These are phyloP conservation scores for Kwoniella shandongensis DNA, from an alignment of 768 basidiomycete species.

Conservation along the genomic window DNA sequence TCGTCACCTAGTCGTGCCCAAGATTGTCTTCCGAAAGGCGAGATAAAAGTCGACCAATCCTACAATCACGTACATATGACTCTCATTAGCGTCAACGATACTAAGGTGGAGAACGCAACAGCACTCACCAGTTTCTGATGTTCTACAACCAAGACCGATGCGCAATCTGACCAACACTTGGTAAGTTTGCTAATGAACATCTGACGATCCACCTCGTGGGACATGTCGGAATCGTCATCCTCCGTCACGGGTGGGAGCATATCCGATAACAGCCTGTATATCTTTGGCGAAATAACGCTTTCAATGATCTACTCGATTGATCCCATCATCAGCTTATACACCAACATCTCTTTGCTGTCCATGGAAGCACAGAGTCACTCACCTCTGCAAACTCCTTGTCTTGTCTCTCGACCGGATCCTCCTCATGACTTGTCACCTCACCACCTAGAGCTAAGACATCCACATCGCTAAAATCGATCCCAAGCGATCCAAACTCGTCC, in stretches of 20 bases:
- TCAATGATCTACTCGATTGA: slow-evolving; percentile 58
- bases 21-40: slow-evolving; percentile 59
- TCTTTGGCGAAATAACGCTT: slow-evolving; percentile 58
- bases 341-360: no score
- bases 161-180: slow-evolving; percentile 73
- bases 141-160: slow-evolving; percentile 61
- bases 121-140: slow-evolving; percentile 40
- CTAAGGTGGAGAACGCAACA: neutral
- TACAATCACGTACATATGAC: slow-evolving; percentile 37
- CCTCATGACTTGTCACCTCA: slow-evolving; percentile 51
- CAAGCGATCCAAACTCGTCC: slow-evolving; percentile 66
- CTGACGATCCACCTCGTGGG: slow-evolving; percentile 34
- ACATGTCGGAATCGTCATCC: slow-evolving; percentile 24
- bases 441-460: slow-evolving; percentile 62
- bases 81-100: neutral
- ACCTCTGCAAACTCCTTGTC: slow-evolving; percentile 63
- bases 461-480: slow-evolving; percentile 66
- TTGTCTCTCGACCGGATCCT: slow-evolving; percentile 50
- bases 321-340: neutral
- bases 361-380: no score
- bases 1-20: slow-evolving; percentile 62
- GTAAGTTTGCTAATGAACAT: slow-evolving; percentile 63
- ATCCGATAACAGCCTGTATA: slow-evolving; percentile 62
- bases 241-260: slow-evolving; percentile 53
- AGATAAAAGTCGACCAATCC: slow-evolving; percentile 67